Evolutionary conservation across 1,284 basidiomycete species (phyloP).

Genomic region (Ustilago tritici): DNA sequence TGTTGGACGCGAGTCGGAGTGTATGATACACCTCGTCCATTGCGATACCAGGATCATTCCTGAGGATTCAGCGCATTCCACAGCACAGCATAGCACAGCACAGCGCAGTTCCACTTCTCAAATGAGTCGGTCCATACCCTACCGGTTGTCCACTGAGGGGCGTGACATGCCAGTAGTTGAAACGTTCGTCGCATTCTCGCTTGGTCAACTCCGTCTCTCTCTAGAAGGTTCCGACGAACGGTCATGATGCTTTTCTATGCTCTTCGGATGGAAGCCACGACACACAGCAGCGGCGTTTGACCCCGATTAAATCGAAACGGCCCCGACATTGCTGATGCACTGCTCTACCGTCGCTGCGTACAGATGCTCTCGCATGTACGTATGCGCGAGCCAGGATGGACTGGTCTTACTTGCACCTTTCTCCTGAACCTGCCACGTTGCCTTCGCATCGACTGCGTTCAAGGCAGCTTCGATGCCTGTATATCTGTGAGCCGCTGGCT

Average conservation of each 20-base stretch:
- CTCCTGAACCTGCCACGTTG: background rate
- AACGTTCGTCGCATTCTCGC: conserved; percentile 20
- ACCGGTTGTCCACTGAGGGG: background rate
- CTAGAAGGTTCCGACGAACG: conserved; percentile 15
- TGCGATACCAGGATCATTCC: conserved; percentile 35
- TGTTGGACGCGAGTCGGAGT: conserved; percentile 13
- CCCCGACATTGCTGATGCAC: conserved; percentile 9
- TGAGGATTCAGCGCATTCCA: background rate
- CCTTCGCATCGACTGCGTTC: background rate
- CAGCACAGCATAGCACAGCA: conserved; percentile 1
- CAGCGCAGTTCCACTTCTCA: background rate
- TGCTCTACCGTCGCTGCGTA: conserved; percentile 15
- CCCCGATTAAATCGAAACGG: background rate
- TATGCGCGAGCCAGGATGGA: conserved; percentile 3
- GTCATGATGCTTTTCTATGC: background rate
- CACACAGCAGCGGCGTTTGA: background rate
- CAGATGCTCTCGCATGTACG: conserved; percentile 8
- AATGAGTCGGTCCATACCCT: background rate
- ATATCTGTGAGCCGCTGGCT: background rate
- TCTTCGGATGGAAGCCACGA: background rate
- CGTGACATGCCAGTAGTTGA: background rate
- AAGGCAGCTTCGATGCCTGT: background rate
- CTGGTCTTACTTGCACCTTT: background rate
- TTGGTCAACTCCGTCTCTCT: conserved; percentile 7
- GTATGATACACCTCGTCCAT: conserved; percentile 34